phyloP scores from a whole-genome alignment of 2,329 filamentous ascomycete species.

The Trichophyton verrucosum region DNA sequence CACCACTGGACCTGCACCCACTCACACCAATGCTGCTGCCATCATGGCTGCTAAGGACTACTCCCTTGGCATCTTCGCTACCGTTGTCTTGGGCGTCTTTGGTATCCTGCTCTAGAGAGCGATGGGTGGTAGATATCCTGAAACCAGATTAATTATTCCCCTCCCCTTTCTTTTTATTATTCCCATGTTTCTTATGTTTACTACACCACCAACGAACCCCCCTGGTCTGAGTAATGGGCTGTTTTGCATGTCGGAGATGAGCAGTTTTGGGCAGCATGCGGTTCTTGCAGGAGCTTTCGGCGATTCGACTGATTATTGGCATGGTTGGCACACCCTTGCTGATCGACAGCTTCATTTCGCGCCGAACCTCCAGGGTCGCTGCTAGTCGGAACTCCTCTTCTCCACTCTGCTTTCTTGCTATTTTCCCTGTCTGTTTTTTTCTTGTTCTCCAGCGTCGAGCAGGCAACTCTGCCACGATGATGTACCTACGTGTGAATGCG shows the following conservation, averaged over 20 bases:
- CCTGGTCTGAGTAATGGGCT: background rate
- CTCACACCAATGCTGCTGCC: conserved; percentile 33
- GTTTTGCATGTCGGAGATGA: background rate
- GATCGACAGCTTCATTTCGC: background rate
- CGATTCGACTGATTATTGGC: background rate
- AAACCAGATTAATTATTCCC: background rate
- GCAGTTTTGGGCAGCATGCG: background rate
- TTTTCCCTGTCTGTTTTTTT: background rate
- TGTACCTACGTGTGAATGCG: background rate
- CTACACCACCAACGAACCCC: background rate
- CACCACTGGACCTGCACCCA: conserved; percentile 19
- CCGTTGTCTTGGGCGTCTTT: conserved; percentile 44
- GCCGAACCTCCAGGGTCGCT: background rate
- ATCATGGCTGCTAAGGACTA: conserved; percentile 38
- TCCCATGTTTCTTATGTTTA: background rate
- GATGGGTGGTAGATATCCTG: background rate
- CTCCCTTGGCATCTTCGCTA: conserved; percentile 41
- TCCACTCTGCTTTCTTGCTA: background rate
- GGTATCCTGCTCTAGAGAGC: conserved; percentile 43
- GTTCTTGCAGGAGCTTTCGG: background rate
- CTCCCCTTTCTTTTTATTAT: background rate
- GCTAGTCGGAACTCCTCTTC: background rate
- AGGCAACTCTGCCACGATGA: background rate
- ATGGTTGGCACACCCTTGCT: background rate
- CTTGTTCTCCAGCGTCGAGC: background rate